Conservation (phyloP, 768 basidiomycete genomes). For the Boletus pseudo-olivaceus region DNA sequence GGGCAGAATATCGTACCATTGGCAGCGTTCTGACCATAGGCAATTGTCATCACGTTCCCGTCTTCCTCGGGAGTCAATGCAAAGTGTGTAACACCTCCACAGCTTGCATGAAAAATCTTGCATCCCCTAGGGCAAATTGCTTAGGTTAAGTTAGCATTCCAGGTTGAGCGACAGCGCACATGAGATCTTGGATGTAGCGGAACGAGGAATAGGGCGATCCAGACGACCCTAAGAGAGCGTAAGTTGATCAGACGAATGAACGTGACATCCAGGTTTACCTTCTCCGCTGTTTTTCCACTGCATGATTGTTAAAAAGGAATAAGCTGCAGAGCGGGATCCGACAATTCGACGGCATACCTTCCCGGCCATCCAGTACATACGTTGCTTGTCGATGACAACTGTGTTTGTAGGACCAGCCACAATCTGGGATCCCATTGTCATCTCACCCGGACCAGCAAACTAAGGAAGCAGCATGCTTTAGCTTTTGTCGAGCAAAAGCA, state of each 20-base stretch:
- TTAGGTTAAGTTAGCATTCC: background rate
- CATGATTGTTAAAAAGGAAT: constrained; percentile 16
- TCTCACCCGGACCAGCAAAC: constrained; percentile 71
- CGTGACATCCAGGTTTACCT: constrained; percentile 40
- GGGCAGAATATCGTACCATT: constrained; percentile 47
- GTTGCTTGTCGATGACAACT: constrained; percentile 78
- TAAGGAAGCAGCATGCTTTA: constrained; percentile 25
- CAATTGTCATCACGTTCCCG: constrained; percentile 74
- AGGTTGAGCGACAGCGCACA: constrained; percentile 41
- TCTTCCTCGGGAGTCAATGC: constrained; percentile 73
- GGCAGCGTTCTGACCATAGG: constrained; percentile 84
- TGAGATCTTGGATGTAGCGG: constrained; percentile 82
- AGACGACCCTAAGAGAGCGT: constrained; percentile 65
- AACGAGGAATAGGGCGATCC: constrained; percentile 88
- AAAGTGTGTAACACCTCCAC: constrained; percentile 91
- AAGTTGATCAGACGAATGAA: background rate
- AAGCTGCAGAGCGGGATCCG: background rate
- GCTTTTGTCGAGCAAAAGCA: background rate
- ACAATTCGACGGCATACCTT: constrained; percentile 44
- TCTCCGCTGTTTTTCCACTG: constrained; percentile 97
- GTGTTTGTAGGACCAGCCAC: constrained; percentile 80
- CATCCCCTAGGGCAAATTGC: constrained; percentile 54
- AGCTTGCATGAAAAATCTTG: constrained; percentile 63
- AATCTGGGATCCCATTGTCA: constrained; percentile 59
- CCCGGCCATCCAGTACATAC: constrained; percentile 86